Conservation (phyloP, 208 protist species). For the Histomonas meleagridis region DNA sequence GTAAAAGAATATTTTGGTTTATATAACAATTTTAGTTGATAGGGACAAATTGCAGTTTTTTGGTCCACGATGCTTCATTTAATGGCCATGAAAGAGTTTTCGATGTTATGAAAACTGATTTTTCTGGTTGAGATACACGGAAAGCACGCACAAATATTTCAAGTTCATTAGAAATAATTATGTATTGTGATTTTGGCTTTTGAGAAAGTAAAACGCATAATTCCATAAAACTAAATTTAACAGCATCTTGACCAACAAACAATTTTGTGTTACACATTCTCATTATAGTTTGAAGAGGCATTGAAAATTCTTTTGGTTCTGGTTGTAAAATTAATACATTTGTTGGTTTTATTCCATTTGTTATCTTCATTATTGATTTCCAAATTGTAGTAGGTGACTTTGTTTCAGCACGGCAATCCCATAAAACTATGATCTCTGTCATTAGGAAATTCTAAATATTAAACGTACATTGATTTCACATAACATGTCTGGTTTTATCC, state of each 20-base stretch:
- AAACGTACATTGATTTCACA: too few species aligned
- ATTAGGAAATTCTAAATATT: neutral
- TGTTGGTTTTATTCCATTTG: neutral
- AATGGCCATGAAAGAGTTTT: neutral
- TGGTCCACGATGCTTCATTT: neutral
- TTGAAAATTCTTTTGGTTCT: neutral
- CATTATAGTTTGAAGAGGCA: neutral
- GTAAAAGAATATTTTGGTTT: too few species aligned
- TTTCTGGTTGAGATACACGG: neutral
- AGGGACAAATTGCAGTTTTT: neutral
- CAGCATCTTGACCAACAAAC: constrained; percentile 24
- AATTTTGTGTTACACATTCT: neutral
- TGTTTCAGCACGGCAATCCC: neutral
- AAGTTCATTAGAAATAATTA: constrained; percentile 10
- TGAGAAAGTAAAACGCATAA: neutral
- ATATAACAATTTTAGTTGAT: too few species aligned
- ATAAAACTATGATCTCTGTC: neutral
- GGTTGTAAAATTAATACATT: neutral
- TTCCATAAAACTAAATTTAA: neutral
- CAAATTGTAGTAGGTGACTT: neutral
- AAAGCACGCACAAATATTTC: neutral
- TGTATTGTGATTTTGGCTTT: neutral
- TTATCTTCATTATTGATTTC: neutral
- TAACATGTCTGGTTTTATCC: too few species aligned
- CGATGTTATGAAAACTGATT: neutral